Evolutionary conservation across 2,329 filamentous ascomycete species (phyloP).

Genomic region (Exophiala sp.): DNA sequence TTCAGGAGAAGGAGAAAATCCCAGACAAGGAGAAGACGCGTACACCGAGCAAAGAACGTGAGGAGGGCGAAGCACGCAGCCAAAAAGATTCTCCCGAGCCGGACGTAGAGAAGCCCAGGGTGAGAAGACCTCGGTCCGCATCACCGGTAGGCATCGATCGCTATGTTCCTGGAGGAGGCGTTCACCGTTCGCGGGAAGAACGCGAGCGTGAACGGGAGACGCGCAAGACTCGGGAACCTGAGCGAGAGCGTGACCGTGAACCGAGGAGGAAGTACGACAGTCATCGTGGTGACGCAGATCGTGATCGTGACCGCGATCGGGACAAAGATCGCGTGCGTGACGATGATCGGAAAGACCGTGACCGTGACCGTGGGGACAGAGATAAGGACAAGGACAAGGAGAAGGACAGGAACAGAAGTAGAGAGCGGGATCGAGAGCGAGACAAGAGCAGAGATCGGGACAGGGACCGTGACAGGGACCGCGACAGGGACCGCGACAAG

Average conservation of each 20-base stretch:
- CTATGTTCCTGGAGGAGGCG: constrained; percentile 41
- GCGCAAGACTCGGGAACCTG: constrained; percentile 21
- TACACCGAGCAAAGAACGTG: constrained; percentile 24
- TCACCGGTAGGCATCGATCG: constrained; percentile 40
- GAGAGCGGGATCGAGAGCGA: constrained; percentile 27
- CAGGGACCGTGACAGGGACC: constrained; percentile 25
- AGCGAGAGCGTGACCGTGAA: constrained; percentile 17
- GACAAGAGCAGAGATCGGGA: constrained; percentile 25
- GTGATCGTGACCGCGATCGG: constrained; percentile 20
- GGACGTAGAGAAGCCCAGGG: constrained; percentile 17
- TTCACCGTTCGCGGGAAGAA: constrained; percentile 25
- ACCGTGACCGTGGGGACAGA: constrained; percentile 11
- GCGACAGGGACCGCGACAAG: constrained; percentile 25
- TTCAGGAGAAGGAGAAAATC: constrained; percentile 9
- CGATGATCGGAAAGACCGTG: constrained; percentile 15
- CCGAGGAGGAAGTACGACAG: constrained; percentile 28
- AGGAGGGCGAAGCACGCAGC: constrained; percentile 28
- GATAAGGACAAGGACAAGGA: constrained; percentile 20
- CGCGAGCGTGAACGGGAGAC: constrained; percentile 30
- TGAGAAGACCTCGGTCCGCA: constrained; percentile 31
- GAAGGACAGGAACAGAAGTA: constrained; percentile 16
- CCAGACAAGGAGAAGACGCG: constrained; percentile 4
- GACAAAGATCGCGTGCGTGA: constrained; percentile 7
- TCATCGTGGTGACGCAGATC: constrained; percentile 26
- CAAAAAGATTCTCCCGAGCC: constrained; percentile 21